phyloP scores from a whole-genome alignment of 805 yeast species.

The Saturnispora gosingensis region DNA sequence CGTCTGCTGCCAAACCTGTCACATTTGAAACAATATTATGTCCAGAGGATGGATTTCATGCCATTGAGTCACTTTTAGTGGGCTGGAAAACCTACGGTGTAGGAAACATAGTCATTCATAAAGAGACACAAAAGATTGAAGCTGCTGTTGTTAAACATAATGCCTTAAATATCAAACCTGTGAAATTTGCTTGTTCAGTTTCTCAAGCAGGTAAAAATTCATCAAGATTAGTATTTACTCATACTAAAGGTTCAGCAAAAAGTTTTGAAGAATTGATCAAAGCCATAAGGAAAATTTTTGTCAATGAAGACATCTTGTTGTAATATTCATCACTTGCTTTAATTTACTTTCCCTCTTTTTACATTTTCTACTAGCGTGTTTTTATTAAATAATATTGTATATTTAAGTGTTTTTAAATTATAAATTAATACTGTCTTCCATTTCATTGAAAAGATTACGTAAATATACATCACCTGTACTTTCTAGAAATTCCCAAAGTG shows the following conservation, averaged over 20 bases:
- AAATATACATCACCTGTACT: constrained; percentile 25
- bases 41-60: constrained; percentile 51
- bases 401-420: neutral
- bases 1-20: constrained; percentile 8
- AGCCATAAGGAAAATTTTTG: constrained; percentile 57
- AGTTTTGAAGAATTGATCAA: constrained; percentile 50
- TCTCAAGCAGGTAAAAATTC: constrained; percentile 29
- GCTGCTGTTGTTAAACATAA: constrained; percentile 57
- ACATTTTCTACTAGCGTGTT: neutral
- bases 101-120: constrained; percentile 41
- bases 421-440: constrained; percentile 17
- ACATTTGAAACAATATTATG: constrained; percentile 31
- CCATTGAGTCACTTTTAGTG: constrained; percentile 48
- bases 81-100: constrained; percentile 70
- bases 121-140: constrained; percentile 36
- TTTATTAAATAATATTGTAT: neutral
- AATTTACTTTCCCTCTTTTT: neutral
- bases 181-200: constrained; percentile 51
- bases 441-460: constrained; percentile 23
- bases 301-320: constrained; percentile 52
- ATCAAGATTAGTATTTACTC: constrained; percentile 50
- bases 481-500: constrained; percentile 26
- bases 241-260: constrained; percentile 55
- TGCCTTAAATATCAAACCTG: constrained; percentile 52
- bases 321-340: neutral